These are phyloP conservation scores for Alternaria ventricosa DNA, from an alignment of 2,329 filamentous ascomycete species.

Conservation along the genomic window DNA sequence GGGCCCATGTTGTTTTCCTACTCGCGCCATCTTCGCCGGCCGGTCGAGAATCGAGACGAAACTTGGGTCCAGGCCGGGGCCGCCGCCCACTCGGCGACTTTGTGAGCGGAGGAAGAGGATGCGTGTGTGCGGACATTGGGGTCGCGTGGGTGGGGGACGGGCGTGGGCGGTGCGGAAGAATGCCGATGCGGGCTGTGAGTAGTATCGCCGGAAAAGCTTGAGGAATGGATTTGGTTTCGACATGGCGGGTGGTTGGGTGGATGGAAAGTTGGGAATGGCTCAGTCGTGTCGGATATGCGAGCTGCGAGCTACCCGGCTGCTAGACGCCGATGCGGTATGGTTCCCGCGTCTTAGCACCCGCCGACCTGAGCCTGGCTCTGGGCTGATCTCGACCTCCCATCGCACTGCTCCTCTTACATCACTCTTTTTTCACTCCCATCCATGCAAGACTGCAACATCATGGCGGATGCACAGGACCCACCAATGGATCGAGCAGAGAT, in stretches of 20 bases:
- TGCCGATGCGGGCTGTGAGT: conserved; percentile 22
- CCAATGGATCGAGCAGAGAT: background rate
- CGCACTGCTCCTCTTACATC: background rate
- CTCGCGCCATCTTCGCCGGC: conserved; percentile 79
- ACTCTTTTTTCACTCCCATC: background rate
- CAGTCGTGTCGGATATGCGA: conserved; percentile 21
- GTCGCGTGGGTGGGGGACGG: conserved; percentile 31
- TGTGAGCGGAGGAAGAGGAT: conserved; percentile 23
- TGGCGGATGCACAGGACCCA: conserved; percentile 16
- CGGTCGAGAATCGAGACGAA: conserved; percentile 89
- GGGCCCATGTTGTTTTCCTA: conserved; percentile 75
- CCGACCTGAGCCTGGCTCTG: background rate
- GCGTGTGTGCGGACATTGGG: conserved; percentile 44
- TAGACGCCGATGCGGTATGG: conserved; percentile 24
- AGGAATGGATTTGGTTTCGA: conserved; percentile 44
- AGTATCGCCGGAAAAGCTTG: conserved; percentile 39
- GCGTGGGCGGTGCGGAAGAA: conserved; percentile 13
- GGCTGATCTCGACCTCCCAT: background rate
- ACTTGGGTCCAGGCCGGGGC: conserved; percentile 70
- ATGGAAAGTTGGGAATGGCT: conserved; percentile 12
- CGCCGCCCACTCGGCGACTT: conserved; percentile 29
- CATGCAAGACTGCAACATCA: background rate
- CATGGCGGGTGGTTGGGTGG: conserved; percentile 21
- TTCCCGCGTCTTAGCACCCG: conserved; percentile 13
- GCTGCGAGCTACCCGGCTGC: conserved; percentile 4